Evolutionary conservation across 192 early-diverging fungal genomes (phyloP), one percentile per base, ranked within the genome.

Genomic region (Kickxella alabastrina): DNA sequence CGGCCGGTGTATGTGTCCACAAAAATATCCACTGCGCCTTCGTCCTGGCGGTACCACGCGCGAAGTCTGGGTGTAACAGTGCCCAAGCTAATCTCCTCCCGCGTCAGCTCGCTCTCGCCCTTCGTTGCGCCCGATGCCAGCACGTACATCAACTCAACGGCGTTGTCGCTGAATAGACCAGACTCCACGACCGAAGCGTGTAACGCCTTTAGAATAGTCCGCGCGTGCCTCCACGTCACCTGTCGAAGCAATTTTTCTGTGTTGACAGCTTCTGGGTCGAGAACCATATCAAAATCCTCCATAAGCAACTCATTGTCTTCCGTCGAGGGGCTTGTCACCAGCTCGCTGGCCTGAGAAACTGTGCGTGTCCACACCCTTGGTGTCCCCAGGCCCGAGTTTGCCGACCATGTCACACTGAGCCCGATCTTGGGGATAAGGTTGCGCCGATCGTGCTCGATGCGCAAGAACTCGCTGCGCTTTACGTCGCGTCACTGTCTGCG

Each of bases 1-100:
- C 65, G 60, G 4, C 73, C 73, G 2, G 73, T 65, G 22, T 45
- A 61, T 2, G 49, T 45, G 23, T 75, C 73, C 6, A 75, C 62
- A 1, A 57, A 50, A 14, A 75, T 59, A 32, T 75, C 73, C 9
- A 75, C 66, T 2, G 73, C 73, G 9, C 73, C 66, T 29, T 75
- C 66, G 26, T 25, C 49, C 31, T 54, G 42, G 6, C 73, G 47
- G 47, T 69, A 75, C 73, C 73, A 75, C n/a, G 62, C 73, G 2
- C 73, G 73, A 44, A 75, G 49, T 4, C 47, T 46, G 3, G 73
- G 73, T 4, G 62, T 38, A 6, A 55, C 47, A 4, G 53, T 49
- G 19, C 54, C 55, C 32, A 26, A 14, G 6, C 14, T 43, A 8
- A 32, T 40, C 13, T 67, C 70, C 3, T 42, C 43, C 1, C 12